Base-by-base conservation (phyloP, 345 rosid species). In the Adansonia digitata region DNA sequence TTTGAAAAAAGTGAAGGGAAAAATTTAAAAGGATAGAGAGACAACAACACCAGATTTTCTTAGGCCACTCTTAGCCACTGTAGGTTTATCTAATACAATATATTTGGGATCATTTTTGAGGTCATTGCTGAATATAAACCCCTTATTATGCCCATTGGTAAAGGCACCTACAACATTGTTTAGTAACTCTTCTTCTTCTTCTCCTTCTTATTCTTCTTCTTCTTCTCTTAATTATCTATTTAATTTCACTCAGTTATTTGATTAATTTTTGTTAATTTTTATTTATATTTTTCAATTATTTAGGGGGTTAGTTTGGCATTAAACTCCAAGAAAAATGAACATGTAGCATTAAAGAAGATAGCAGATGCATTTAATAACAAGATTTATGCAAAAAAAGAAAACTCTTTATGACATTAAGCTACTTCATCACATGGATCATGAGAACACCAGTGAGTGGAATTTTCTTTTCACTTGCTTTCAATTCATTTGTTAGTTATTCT, bases 81-180 rank as follows among this genome's bases (percentile, higher is more conserved):
- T 0, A 82, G 88, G 77, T 96, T 96, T 80, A 93, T 96, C 18
- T 97, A 91, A 78, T 96, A 96, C 72, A 92, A 96, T 78, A 96
- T 96, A 12, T 92, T 92, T 74, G 99, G 99, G 12, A 93, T 93
- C 85, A 88, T 96, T 65, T 96, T 96, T 43, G 98, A 92, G 83
- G 99, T 96, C 79, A 96, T 98, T 5, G 91, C 95, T 51, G 93
- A 96, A 88, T 96, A 96, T 75, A 90, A 85, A 84, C 98, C 98
- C 67, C 99, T 98, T 53, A 95, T 96, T 78, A 80, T 96, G 97
- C 98, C 99, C 60, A 93, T 96, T 82, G 99, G 99, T 69, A 96
- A 96, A 51, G 99, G 99, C 39, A 98, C 99, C 18, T 96, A 93
- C 71, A 98, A 98, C 77, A 92, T 96, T 87, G 99, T 96, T 77